A percentile compares a stretch with the other conserved stretches of the same genome.
Evolutionary conservation across 1,284 basidiomycete genomes (phyloP).

Genomic region (Heterobasidion parviporum): DNA sequence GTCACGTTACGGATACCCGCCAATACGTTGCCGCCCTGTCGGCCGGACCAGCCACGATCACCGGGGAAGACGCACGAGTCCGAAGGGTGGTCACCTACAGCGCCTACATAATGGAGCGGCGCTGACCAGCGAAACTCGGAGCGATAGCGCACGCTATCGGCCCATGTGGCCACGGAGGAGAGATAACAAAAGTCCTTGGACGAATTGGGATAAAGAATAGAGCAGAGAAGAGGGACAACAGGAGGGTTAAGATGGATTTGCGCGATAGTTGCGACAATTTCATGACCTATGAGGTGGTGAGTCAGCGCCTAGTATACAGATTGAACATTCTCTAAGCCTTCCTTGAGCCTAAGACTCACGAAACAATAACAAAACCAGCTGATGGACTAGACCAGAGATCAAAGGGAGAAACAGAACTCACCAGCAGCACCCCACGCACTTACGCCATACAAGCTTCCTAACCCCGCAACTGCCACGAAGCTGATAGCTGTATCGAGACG

Average conservation of each 20-base stretch:
- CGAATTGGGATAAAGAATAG: slow-evolving; percentile 51
- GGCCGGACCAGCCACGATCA: slow-evolving; percentile 67
- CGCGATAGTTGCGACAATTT: slow-evolving; percentile 89
- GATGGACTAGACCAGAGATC: not conserved
- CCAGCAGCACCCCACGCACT: slow-evolving; percentile 14
- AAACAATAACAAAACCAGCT: not conserved
- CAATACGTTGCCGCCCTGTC: slow-evolving; percentile 63
- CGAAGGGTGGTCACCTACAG: slow-evolving; percentile 69
- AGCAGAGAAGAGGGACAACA: slow-evolving; percentile 63
- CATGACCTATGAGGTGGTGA: slow-evolving; percentile 53
- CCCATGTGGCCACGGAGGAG: slow-evolving; percentile 81
- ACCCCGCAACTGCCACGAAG: not conserved
- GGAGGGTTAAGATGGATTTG: slow-evolving; percentile 82
- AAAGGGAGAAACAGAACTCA: not conserved
- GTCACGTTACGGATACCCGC: slow-evolving; percentile 72
- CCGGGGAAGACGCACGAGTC: slow-evolving; percentile 75
- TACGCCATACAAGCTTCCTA: slow-evolving; percentile 4
- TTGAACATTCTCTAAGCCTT: too few species aligned
- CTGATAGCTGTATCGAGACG: not conserved
- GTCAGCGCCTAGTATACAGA: not conserved
- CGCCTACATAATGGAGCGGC: slow-evolving; percentile 70
- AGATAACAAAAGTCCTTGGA: slow-evolving; percentile 54
- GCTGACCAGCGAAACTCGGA: slow-evolving; percentile 47
- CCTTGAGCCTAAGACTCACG: too few species aligned
- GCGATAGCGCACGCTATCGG: slow-evolving; percentile 52